Conservation (phyloP, 2,329 filamentous ascomycete genomes). For the Arthrobotrys iridis region DNA sequence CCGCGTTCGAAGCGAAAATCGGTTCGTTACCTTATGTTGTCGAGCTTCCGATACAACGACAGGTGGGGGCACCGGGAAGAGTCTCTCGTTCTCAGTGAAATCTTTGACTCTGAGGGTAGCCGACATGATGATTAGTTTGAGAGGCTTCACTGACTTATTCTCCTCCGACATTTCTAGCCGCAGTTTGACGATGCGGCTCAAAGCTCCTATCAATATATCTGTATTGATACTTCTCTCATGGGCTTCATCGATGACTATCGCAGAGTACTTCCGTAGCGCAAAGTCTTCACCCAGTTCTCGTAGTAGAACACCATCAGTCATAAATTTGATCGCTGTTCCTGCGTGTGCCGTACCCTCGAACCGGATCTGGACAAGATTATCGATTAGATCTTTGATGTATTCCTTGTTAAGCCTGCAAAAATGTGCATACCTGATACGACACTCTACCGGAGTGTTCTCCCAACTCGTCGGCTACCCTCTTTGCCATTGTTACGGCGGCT, state of each 20-base stretch:
- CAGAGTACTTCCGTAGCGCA: conserved; percentile 86
- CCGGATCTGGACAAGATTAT: conserved; percentile 71
- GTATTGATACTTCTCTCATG: conserved; percentile 98
- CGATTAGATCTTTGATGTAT: background rate
- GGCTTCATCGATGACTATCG: conserved; percentile 93
- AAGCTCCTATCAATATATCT: conserved; percentile 96
- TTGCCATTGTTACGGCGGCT: conserved; percentile 95
- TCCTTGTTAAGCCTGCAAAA: background rate
- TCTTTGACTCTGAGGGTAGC: conserved; percentile 91
- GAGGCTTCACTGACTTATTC: conserved; percentile 72
- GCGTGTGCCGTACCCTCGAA: conserved; percentile 85
- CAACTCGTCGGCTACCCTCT: conserved; percentile 86
- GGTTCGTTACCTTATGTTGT: conserved; percentile 87
- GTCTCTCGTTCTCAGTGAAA: conserved; percentile 80
- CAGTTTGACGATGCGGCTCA: conserved; percentile 89
- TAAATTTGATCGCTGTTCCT: conserved; percentile 94
- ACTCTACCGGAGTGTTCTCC: conserved; percentile 80
- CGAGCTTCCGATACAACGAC: conserved; percentile 89
- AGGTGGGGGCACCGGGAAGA: conserved; percentile 82
- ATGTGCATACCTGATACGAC: conserved; percentile 70
- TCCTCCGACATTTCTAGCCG: conserved; percentile 78
- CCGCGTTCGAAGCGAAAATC: conserved; percentile 84
- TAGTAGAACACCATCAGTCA: conserved; percentile 96
- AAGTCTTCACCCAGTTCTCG: conserved; percentile 92
- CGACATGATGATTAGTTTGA: conserved; percentile 98